Base-by-base conservation (phyloP, 176 grass and related monocot genomes). In the Juncus effusus region DNA sequence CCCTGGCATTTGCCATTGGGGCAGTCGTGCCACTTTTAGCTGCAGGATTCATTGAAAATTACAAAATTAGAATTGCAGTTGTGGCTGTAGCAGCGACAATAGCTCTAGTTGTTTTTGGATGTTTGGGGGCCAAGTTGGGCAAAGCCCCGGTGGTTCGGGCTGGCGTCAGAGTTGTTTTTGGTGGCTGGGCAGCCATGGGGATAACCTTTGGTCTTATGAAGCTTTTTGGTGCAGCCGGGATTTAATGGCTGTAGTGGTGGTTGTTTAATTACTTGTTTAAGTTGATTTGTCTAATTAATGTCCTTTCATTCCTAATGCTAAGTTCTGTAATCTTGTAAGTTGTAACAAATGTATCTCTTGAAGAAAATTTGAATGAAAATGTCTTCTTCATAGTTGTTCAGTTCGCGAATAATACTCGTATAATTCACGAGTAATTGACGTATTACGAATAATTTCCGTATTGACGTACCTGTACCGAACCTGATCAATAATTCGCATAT, bases 141-240 rank as follows among this genome's bases (percentile, higher is more conserved):
- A 58, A 76, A 1, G 64, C 82, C 2, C 82, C 73, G 0, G 42
- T 65, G 10, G 69, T 44, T 0, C 79, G 53, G 69, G 76, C 85
- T 6, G 76, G 70, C 3, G 6, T 74, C 5, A 82, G 85, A 56
- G 82, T 87, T 8, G 50, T 76, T 3, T 45, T 75, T 9, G 86
- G 82, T 60, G 85, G 85, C 19, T 76, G 84, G 59, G 52, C 68
- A 40, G 83, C 86, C 40, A 95, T 95, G 90, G 85, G 72, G 3
- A 28, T 83, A 58, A 86, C 82, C 4, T 89, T 79, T 65, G 86
- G 85, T 6, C 56, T 95, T 67, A 81, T 89, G 79, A 86, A 73
- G 57, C 10, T 89, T 36, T 84, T 74, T 65, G 76, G 58, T 2
- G 40, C 74, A 37, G 59, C 72, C 61, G 70, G 15, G 1, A 44